Percentiles rank a stretch among this genome's conserved stretches.
Evolutionary conservation across 2,329 filamentous ascomycete genomes (phyloP).

Genomic region (Calonectria honghensis): DNA sequence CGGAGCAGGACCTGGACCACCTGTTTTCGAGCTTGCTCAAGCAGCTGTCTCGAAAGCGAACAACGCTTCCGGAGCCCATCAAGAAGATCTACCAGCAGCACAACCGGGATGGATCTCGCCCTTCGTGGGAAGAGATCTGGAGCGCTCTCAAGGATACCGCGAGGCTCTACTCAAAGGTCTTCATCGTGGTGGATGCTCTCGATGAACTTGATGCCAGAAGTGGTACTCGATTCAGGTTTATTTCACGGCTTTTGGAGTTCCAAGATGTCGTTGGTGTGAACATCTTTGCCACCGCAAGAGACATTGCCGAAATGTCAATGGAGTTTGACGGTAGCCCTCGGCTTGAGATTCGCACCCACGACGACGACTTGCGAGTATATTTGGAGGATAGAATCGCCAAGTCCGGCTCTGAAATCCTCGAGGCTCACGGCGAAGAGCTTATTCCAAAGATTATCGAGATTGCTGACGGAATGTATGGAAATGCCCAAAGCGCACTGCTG

Average conservation of each 20-base stretch:
- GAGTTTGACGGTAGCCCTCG: background rate
- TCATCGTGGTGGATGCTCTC: slow-evolving; percentile 15
- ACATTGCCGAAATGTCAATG: background rate
- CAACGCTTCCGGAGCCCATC: background rate
- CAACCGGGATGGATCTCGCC: background rate
- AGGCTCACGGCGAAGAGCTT: background rate
- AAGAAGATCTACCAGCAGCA: slow-evolving; percentile 20
- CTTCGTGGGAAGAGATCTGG: background rate
- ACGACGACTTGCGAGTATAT: slow-evolving; percentile 17
- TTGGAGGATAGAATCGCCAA: background rate
- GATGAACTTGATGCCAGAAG: slow-evolving; percentile 2
- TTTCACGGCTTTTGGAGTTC: background rate
- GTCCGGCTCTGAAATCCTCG: background rate
- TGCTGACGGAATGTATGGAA: slow-evolving; percentile 10
- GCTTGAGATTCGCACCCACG: slow-evolving; percentile 1
- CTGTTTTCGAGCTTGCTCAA: slow-evolving; percentile 22
- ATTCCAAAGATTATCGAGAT: slow-evolving; percentile 8
- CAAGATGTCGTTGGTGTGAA: background rate
- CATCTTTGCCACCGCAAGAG: slow-evolving; percentile 3
- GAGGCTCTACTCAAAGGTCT: background rate
- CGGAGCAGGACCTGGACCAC: background rate
- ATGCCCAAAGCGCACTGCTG: background rate
- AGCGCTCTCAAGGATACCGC: background rate
- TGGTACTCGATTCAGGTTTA: background rate
- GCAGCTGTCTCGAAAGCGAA: background rate